Percentiles rank a stretch among this genome's conserved stretches.
phyloP scores from a whole-genome alignment of 2,329 filamentous ascomycete species.

The Aureobasidium pullulans region DNA sequence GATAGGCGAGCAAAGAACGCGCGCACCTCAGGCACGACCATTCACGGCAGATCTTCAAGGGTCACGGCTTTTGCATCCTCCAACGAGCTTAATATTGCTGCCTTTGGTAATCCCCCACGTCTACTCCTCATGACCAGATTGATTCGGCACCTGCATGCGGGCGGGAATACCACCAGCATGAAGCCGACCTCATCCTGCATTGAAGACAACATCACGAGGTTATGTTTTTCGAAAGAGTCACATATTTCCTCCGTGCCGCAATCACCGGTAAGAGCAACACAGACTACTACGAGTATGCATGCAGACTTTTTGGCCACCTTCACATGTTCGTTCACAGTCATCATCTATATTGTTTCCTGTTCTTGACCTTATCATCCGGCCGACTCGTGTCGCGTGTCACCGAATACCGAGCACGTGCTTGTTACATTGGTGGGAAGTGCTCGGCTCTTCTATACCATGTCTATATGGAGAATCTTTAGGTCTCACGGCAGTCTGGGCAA shows the following conservation, averaged over 20 bases:
- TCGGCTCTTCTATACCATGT: background rate
- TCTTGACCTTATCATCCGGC: background rate
- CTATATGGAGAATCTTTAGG: background rate
- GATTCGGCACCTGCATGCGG: background rate
- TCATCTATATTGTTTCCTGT: background rate
- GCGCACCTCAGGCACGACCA: background rate
- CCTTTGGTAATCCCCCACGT: constrained; percentile 1
- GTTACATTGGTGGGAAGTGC: background rate
- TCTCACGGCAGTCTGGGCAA: background rate
- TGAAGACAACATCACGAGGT: constrained; percentile 6
- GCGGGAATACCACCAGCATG: background rate
- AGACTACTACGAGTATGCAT: background rate
- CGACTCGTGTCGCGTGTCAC: constrained; percentile 5
- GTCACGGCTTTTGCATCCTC: constrained; percentile 2
- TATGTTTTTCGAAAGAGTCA: background rate
- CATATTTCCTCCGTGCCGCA: background rate
- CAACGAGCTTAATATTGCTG: constrained; percentile 4
- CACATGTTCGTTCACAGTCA: background rate
- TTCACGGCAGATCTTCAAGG: constrained; percentile 3
- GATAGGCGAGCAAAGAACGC: background rate
- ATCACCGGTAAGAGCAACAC: background rate
- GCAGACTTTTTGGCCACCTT: background rate
- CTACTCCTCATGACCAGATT: background rate
- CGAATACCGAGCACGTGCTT: background rate
- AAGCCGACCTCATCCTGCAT: background rate